Conservation (phyloP, 768 basidiomycete species). For the Lactarius trivialis region DNA sequence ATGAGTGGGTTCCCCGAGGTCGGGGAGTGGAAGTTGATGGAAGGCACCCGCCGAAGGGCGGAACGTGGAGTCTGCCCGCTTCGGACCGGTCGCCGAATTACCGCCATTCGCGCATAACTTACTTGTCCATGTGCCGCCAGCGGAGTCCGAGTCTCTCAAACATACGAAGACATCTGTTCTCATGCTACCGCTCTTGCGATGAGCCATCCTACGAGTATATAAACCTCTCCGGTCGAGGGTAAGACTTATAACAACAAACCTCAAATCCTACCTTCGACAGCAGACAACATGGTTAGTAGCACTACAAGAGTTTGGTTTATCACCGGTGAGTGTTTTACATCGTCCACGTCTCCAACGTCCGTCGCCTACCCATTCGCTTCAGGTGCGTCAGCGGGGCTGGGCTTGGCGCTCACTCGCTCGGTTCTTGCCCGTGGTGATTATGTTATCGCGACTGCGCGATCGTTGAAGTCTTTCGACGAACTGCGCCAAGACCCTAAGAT, state of each 20-base stretch:
- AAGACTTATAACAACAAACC: not conserved
- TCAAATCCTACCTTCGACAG: not conserved
- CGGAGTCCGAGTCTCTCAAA: not conserved
- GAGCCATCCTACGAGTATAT: not conserved
- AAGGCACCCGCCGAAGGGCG: no score
- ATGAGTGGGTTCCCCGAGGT: no score
- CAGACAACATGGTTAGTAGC: not conserved
- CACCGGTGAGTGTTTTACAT: conserved; percentile 10
- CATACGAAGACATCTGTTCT: not conserved
- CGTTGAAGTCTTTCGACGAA: not conserved
- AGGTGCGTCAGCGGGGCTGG: conserved; percentile 15
- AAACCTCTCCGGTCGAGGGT: no score
- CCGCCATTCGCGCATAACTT: no score
- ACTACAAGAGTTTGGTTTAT: conserved; percentile 13
- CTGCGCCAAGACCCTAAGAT: not conserved
- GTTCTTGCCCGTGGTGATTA: conserved; percentile 13
- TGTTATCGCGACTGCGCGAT: conserved; percentile 9
- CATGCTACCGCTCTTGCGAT: not conserved
- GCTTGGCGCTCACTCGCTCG: conserved; percentile 11
- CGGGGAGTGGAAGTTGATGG: no score
- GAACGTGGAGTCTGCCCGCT: no score
- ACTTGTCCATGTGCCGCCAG: no score
- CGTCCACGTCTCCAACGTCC: not conserved
- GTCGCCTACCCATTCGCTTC: not conserved
- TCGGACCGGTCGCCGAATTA: no score